Evolutionary conservation across 371 early-diverging fungal species (phyloP), one percentile per base, ranked within the genome.

Genomic region (Syncephalastrum monosporum): DNA sequence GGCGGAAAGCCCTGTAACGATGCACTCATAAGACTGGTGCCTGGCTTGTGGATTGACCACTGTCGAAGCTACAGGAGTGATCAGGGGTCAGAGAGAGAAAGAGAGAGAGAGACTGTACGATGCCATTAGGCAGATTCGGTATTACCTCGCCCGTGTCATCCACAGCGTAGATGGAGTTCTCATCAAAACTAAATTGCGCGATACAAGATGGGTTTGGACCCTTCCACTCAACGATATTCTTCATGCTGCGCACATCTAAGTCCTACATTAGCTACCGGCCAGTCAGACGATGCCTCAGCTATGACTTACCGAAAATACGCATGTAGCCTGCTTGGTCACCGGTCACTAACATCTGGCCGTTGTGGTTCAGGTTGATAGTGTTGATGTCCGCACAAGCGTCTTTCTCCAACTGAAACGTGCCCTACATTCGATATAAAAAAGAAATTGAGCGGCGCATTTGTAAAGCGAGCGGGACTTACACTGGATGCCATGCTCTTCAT

Each of bases 161-260:
- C 1, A 84, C 76, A 42, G 80, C 75, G 49, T 74, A 79, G 50
- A 86, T 84, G 0, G 82, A 80, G 43, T 78, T 86, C 53, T 86
- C 87, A 45, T 86, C 87, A 73, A 86, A 86, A 41, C 84, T 86
- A 54, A 85, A 86, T 42, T 79, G 83, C 29, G 85, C 82, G 1
- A 77, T 77, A 53, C 83, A 77, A 8, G 82, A 71, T 5, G 79
- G 63, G 10, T 61, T 57, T 7, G 71, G 57, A 33, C 58, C 42
- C 38, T 74, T 74, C 87, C 87, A 86, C 47, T 84, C 81, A 68
- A 84, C 79, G 48, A 86, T 86, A 0, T 74, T 61, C 38, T 78
- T 75, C 63, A 86, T 71, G 1, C 79, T 79, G 46, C 83, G 75
- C 19, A 82, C 75, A 62, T 86, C 84, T 81, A 51, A 4, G 44